Percentiles rank a stretch among this genome's conserved stretches.
These are phyloP conservation scores for Heterococcus sp. DNA, from an alignment of 108 stramenopile species.

Conservation along the genomic window DNA sequence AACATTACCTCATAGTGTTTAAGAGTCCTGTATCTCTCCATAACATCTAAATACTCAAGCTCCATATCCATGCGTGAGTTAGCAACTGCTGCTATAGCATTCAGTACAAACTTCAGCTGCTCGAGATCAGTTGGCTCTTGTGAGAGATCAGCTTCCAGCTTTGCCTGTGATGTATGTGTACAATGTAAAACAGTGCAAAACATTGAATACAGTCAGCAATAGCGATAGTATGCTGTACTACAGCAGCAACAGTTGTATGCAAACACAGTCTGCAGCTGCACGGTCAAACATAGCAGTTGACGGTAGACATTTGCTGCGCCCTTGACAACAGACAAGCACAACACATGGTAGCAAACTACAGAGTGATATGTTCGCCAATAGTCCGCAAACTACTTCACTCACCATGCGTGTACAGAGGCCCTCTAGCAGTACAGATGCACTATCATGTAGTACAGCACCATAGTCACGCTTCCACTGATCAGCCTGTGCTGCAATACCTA, in stretches of 20 bases:
- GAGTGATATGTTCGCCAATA: no score
- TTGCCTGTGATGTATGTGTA: no score
- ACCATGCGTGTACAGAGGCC: slow-evolving; percentile 37
- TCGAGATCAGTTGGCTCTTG: slow-evolving; percentile 56
- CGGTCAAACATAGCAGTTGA: no score
- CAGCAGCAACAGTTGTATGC: no score
- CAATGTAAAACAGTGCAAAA: no score
- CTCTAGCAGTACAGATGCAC: slow-evolving; percentile 43
- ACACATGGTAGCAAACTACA: no score
- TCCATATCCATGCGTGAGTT: slow-evolving; percentile 60
- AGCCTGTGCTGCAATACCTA: slow-evolving; percentile 54
- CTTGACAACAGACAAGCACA: no score
- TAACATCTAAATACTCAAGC: slow-evolving; percentile 48
- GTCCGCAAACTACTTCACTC: no score
- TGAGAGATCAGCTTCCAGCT: slow-evolving; percentile 25
- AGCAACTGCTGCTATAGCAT: slow-evolving; percentile 46
- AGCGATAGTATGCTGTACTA: no score
- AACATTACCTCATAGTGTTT: slow-evolving; percentile 30
- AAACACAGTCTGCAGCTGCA: no score
- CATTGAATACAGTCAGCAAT: no score
- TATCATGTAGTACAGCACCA: slow-evolving; percentile 53
- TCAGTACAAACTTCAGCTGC: slow-evolving; percentile 61
- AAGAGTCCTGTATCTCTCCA: slow-evolving; percentile 56
- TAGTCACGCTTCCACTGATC: slow-evolving; percentile 59
- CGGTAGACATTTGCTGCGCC: no score